Evolutionary conservation across 352 stramenopile species (phyloP), one percentile per base, ranked within the genome.

Genomic region (Pseudoperonospora humuli): DNA sequence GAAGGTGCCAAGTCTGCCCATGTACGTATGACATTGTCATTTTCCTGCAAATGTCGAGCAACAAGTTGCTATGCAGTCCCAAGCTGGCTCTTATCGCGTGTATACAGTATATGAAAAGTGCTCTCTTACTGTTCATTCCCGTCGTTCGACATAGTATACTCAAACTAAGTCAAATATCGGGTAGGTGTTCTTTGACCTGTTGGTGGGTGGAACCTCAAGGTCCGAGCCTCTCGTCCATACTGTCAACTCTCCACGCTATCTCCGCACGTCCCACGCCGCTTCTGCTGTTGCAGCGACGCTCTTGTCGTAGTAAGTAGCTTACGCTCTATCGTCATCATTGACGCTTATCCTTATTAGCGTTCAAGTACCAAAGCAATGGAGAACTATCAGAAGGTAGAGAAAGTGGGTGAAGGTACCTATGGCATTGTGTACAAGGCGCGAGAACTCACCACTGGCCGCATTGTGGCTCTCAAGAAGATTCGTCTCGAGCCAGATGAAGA

Each of bases 371-470:
- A 13, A 9, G 13, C 42, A 36, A 91, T 91, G 80, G 78, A 94
- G 38, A 84, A 89, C 44, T 93, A 83, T 50, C 71, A 85, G 37
- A 94, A 90, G 53, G 61, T 94, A 23, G 72, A 86, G 41, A 88
- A 91, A 55, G 85, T 94, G 49, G 82, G 82, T 38, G 93, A 97
- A 75, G 92, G 94, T 55, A 98, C 94, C 27, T 98, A 98, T 55
- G 94, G 94, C 17, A 91, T 98, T 39, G 94, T 98, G 24, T 98
- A 97, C 84, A 98, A 98, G 70, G 94, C 91, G 13, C 63, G 75
- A n/a, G 92, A 98, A 61, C 60, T 89, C 28, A 62, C 75, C 1
- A 94, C 80, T 0, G 75, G 95, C 21, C 75, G 74, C 57, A 96
- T 97, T 55, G 89, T 98, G 23, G 93, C 94, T 10, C 76, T 98